A percentile compares a stretch with the other conserved stretches of the same genome.
phyloP scores from a whole-genome alignment of 345 rosid species.

The Linum trigynum region DNA sequence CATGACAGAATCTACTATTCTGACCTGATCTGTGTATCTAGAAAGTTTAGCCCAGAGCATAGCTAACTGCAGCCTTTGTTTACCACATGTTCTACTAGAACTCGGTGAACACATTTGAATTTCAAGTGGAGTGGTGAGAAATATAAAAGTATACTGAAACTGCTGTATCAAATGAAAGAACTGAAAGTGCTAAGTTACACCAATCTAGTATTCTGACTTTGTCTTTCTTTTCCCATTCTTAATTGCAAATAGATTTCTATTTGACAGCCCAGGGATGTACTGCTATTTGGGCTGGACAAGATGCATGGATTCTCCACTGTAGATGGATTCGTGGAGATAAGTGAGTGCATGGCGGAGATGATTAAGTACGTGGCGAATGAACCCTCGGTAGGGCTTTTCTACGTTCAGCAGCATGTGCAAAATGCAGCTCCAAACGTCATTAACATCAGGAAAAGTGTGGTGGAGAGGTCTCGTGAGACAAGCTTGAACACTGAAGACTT shows the following conservation, averaged over 20 bases:
- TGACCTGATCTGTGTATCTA: too few relatives aligned
- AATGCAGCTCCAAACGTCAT: constrained; percentile 65
- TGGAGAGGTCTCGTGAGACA: constrained; percentile 48
- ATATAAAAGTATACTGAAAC: too few relatives aligned
- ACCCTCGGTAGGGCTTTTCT: constrained; percentile 87
- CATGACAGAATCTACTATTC: too few relatives aligned
- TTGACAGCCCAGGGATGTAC: constrained; percentile 43
- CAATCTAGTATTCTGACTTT: not conserved
- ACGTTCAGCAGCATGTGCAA: constrained; percentile 72
- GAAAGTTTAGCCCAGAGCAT: too few relatives aligned
- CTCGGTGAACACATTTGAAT: too few relatives aligned
- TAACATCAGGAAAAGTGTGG: constrained; percentile 43
- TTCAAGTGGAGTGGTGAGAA: too few relatives aligned
- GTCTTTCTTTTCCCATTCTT: constrained; percentile 9
- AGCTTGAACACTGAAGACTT: constrained; percentile 63
- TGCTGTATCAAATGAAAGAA: too few relatives aligned
- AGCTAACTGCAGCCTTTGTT: too few relatives aligned
- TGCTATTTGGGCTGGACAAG: constrained; percentile 34
- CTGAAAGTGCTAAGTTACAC: too few relatives aligned
- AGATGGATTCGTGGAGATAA: constrained; percentile 92
- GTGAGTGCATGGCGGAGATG: constrained; percentile 81
- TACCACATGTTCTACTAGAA: too few relatives aligned
- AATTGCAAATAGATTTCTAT: constrained; percentile 10
- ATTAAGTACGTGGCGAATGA: constrained; percentile 83
- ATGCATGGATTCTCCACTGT: constrained; percentile 89